Base-by-base conservation (phyloP, 441 rosid species). In the Raphanus hybrid region DNA sequence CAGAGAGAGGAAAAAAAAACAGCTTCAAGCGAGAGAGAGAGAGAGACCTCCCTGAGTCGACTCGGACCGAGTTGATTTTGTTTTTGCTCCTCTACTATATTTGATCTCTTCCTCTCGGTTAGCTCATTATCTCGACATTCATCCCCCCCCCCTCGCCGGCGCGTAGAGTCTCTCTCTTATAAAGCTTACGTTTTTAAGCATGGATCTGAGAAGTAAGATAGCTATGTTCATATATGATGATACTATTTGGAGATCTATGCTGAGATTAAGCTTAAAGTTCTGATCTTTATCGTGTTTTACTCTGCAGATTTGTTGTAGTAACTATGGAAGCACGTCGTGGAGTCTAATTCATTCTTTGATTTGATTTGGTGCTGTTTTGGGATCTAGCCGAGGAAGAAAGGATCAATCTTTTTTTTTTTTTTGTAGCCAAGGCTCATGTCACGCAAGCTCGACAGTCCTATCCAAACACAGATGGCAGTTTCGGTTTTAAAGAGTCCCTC, bases 381-480 rank as follows among this genome's bases (percentile, higher is more conserved):
- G 73, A 48, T 23, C 26, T 23, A 23, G 26, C 26, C 26, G 26
- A 29, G 62, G 62, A 57, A 57, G 62, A 20, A 59, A 75, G 18
- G 48, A 68, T 11, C 20, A 10, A 23, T 63, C 35, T 54, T 68
- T 23, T 23, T 23, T 23, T 23, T 23, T 23, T 23, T 23, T 23
- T 60, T 23, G 52, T 72, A 23, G 27, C 5, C 32, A 60, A 70
- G 78, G 54, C 15, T 69, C 80, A 79, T 71, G 85, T 79, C 86
- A 57, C 83, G 68, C 27, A 77, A 82, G 69, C 63, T 83, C 8
- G 74, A 76, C 65, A 77, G 77, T 69, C 81, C 85, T 63, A 37
- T 83, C 68, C 84, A 83, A 69, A 83, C 83, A n/a, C 85, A 77
- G 64, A 83, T 82, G 84, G 84, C 84, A 1, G 78, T 80, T 35